Base-by-base conservation (phyloP, 202 grass and related monocot species). In the Miscanthus sacchariflorus region DNA sequence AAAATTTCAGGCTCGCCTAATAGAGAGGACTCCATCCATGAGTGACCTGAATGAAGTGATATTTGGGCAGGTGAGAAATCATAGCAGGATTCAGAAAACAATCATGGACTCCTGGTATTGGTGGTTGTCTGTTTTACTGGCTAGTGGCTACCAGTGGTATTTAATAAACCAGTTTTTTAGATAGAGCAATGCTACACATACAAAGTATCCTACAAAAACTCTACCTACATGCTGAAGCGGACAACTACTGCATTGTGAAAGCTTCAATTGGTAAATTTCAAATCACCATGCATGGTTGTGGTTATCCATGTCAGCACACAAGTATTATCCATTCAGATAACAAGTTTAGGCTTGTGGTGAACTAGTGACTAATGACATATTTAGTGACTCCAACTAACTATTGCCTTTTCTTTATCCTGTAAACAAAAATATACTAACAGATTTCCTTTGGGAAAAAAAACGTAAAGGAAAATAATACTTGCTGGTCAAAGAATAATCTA, bases 1-100 rank as follows among this genome's bases (percentile, higher is more conserved):
- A 54, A 87, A 80, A 67, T 81, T 93, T 78, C 88, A 99, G 97
- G 97, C 97, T 87, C 97, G 79, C 63, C 84, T 99, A 81, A 84
- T 99, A 81, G 92, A 99, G 94, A 99, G 93, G 81, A 96, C 97
- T 82, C 94, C 94, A 70, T 99, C 97, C 76, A 96, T 99, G 97
- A 99, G 97, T 83, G 94, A 96, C 83, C 79, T 99, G 68, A 96
- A 99, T 85, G 97, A 99, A 93, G 76, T 99, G 49, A 88, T 99
- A 80, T 99, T 99, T 99, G 97, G 97, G 27, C 92, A 99, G 97
- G 97, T 99, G 67, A 88, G 49, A 84, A 61, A 59, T 67, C 84
- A 66, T 88, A 67, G 12, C 39, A 68, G 68, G 10, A 73, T 79
- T 71, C 39, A 82, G 52, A 69, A 84, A 84, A 65, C 19, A 61